Evolutionary conservation across 2,329 filamentous ascomycete species (phyloP), one percentile per base, ranked within the genome.

Genomic region (Diplocarpon rosae): DNA sequence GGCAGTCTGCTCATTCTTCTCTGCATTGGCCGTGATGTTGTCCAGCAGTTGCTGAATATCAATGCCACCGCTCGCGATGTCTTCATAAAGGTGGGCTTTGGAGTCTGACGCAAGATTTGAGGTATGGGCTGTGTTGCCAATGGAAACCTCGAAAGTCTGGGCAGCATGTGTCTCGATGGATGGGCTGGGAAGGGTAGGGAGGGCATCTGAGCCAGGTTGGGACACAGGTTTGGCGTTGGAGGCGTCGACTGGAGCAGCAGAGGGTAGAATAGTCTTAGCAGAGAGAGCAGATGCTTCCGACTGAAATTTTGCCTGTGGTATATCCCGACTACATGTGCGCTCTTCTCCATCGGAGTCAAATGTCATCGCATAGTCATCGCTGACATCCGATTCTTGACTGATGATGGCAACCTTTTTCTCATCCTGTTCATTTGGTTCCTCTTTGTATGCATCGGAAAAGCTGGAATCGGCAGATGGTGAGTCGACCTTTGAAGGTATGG

Each of bases 11-110:
- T 57, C 59, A 53, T 57, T 59, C 43, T 56, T 59, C 45, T 61
- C 59, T 42, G 60, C 61, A 57, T 61, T 63, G 31, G 61, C 61
- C 43, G 60, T 62, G 45, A 63, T 63, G 45, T 61, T 62, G 52
- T 63, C 61, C 48, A 63, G 50, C 43, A 63, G 50, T 43, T 61
- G 60, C 46, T 63, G 61, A 31, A 63, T 63, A 44, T 62, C 61
- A 57, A 62, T 60, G 33, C 53, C 61, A 48, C 54, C 58, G 50
- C 51, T 58, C 34, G 54, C 28, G 42, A 55, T 47, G 48, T 57
- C 55, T 39, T 60, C 55, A 58, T 56, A 57, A 30, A 47, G 45
- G 39, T 54, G 46, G 37, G 45, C 31, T 43, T 42, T 46, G 39
- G 48, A 31, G 40, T 54, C 51, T 17, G 50, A 47, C 30, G 53